These are phyloP conservation scores for Pestalotiopsis fici DNA, from an alignment of 2,329 filamentous ascomycete genomes.

Conservation along the genomic window DNA sequence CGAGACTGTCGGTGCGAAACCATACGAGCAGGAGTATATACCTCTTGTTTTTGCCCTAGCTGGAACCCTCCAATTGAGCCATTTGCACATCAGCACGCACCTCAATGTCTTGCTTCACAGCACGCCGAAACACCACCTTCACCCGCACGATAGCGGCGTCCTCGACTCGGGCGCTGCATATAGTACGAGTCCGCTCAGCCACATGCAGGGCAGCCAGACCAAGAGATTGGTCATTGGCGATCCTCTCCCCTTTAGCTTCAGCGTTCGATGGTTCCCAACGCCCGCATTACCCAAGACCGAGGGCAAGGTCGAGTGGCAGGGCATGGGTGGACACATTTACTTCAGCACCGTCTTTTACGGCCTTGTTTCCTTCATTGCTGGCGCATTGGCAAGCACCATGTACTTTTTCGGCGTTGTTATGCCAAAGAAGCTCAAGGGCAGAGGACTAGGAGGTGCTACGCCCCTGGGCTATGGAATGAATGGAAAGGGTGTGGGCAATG, in stretches of 20 bases:
- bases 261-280: slow-evolving; percentile 83
- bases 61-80: slow-evolving; percentile 84
- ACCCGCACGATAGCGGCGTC: slow-evolving; percentile 71
- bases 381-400: slow-evolving; percentile 52
- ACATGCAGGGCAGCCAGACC: slow-evolving; percentile 52
- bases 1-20: slow-evolving; percentile 54
- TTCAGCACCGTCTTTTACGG: slow-evolving; percentile 66
- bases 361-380: slow-evolving; percentile 59
- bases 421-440: slow-evolving; percentile 51
- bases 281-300: slow-evolving; percentile 70
- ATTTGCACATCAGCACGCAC: slow-evolving; percentile 87
- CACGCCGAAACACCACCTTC: slow-evolving; percentile 61
- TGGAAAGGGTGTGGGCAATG: slow-evolving; percentile 51
- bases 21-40: slow-evolving; percentile 63
- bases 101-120: slow-evolving; percentile 86
- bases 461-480: slow-evolving; percentile 57
- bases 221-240: slow-evolving; percentile 85
- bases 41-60: slow-evolving; percentile 87
- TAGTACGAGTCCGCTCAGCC: slow-evolving; percentile 71
- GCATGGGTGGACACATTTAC: slow-evolving; percentile 64
- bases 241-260: slow-evolving; percentile 75
- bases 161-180: slow-evolving; percentile 89
- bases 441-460: slow-evolving; percentile 57
- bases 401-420: slow-evolving; percentile 64
- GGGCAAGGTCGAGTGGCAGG: slow-evolving; percentile 65